Evolutionary conservation across 2,329 filamentous ascomycete genomes (phyloP).

Genomic region (Penicillium sp.): DNA sequence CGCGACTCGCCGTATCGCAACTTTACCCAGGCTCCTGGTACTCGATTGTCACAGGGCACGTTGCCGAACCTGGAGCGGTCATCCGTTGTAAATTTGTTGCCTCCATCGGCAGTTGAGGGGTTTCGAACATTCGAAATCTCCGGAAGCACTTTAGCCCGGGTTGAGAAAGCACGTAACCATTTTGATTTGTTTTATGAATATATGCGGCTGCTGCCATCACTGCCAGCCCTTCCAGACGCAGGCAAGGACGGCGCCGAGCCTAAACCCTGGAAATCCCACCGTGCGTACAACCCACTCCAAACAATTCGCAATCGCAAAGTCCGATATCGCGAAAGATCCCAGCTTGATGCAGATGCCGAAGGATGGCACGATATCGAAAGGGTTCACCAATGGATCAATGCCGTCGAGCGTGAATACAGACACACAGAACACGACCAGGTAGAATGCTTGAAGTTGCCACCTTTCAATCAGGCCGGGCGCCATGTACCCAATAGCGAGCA

Average conservation of each 20-base stretch:
- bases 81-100: slow-evolving; percentile 29
- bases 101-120: slow-evolving; percentile 30
- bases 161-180: slow-evolving; percentile 77
- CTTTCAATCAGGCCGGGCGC: slow-evolving; percentile 32
- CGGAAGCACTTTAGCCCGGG: slow-evolving; percentile 72
- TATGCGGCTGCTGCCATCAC: slow-evolving; percentile 68
- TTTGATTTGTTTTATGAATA: slow-evolving; percentile 86
- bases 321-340: slow-evolving; percentile 69
- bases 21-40: slow-evolving; percentile 25
- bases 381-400: slow-evolving; percentile 74
- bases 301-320: slow-evolving; percentile 87
- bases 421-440: slow-evolving; percentile 46
- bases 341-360: slow-evolving; percentile 68
- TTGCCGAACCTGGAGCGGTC: slow-evolving; percentile 15
- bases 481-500: slow-evolving; percentile 17
- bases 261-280: slow-evolving; percentile 45
- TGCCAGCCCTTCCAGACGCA: slow-evolving; percentile 63
- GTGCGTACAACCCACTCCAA: slow-evolving; percentile 85
- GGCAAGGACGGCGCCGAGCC: slow-evolving; percentile 14
- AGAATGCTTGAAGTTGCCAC: slow-evolving; percentile 45
- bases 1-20: slow-evolving; percentile 18
- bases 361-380: slow-evolving; percentile 71
- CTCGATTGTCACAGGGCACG: slow-evolving; percentile 19
- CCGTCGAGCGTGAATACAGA: slow-evolving; percentile 53
- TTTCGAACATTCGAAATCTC: slow-evolving; percentile 57